phyloP scores from a whole-genome alignment of 352 stramenopile species.

The Pythium sukuiense region DNA sequence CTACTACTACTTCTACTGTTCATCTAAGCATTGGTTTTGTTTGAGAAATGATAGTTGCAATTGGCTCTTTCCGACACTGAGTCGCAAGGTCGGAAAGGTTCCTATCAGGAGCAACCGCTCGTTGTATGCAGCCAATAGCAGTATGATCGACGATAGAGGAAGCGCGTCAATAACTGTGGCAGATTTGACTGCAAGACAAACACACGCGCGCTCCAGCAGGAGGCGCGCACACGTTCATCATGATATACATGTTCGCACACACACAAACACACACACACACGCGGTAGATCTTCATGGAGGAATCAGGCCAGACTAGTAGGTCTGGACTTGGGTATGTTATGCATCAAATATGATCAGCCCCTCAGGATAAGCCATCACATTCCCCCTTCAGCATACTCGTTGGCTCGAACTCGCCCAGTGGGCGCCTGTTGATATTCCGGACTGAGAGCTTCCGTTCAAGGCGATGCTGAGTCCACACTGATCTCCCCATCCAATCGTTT shows the following conservation, averaged over 20 bases:
- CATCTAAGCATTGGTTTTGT: not conserved
- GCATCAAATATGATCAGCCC: conserved; percentile 77
- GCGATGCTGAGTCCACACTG: not conserved
- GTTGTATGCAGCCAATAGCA: conserved; percentile 86
- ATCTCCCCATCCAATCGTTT: conserved; percentile 1
- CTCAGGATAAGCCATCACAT: conserved; percentile 85
- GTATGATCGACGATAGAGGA: conserved; percentile 68
- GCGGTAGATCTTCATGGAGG: conserved; percentile 32
- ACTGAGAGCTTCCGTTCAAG: not conserved
- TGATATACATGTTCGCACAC: not conserved
- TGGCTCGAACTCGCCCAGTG: not conserved
- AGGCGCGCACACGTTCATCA: not conserved
- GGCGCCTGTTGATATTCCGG: not conserved
- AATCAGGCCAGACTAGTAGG: conserved; percentile 72
- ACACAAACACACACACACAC: conserved; percentile 16
- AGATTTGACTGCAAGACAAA: conserved; percentile 74
- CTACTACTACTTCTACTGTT: not conserved
- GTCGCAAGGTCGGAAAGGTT: conserved; percentile 74
- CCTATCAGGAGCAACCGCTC: conserved; percentile 90
- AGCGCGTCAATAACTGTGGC: conserved; percentile 79
- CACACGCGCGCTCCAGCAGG: not conserved
- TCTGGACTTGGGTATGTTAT: conserved; percentile 84
- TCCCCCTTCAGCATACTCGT: conserved; percentile 34
- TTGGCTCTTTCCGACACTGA: conserved; percentile 84
- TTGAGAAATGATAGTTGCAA: conserved; percentile 71